Percentiles rank a stretch among this genome's conserved stretches.
Evolutionary conservation across 2,329 filamentous ascomycete genomes (phyloP).

Genomic region (Knoxdaviesia capensis): DNA sequence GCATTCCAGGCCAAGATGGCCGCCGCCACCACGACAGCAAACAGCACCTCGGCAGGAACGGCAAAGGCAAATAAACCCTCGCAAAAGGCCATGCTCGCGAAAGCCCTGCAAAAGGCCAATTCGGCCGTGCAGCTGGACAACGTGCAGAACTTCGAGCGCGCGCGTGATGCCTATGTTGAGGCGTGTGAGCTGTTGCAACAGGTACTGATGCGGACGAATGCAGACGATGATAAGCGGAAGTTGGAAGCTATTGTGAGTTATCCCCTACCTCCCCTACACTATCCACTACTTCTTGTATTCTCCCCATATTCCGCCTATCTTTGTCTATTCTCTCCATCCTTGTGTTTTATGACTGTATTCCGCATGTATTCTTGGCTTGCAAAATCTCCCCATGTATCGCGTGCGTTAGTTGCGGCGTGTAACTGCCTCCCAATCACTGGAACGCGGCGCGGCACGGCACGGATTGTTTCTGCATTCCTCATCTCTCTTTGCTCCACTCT

Average conservation of each 20-base stretch:
- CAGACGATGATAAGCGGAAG: slow-evolving; percentile 74
- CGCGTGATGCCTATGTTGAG: slow-evolving; percentile 75
- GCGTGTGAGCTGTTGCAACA: slow-evolving; percentile 76
- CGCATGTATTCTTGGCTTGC: neutral
- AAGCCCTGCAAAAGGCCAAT: slow-evolving; percentile 85
- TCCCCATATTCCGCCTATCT: neutral
- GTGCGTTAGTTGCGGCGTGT: too few species aligned
- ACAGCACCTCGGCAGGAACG: too few species aligned
- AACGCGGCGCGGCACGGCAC: too few species aligned
- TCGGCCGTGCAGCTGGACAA: slow-evolving; percentile 91
- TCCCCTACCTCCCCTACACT: neutral
- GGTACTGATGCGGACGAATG: slow-evolving; percentile 68
- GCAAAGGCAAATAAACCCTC: slow-evolving; percentile 33
- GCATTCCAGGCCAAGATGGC: neutral
- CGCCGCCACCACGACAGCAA: slow-evolving; percentile 2
- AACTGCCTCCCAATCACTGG: too few species aligned
- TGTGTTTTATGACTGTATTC: too few species aligned
- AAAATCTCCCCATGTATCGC: too few species aligned
- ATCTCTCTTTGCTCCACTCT: too few species aligned
- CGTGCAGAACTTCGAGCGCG: slow-evolving; percentile 82
- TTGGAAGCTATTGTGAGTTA: slow-evolving; percentile 74
- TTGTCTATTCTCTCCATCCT: neutral
- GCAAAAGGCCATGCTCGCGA: slow-evolving; percentile 93
- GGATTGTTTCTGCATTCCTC: too few species aligned
- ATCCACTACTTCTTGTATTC: neutral